phyloP scores from a whole-genome alignment of 805 yeast genomes.

The Starmerella apis region DNA sequence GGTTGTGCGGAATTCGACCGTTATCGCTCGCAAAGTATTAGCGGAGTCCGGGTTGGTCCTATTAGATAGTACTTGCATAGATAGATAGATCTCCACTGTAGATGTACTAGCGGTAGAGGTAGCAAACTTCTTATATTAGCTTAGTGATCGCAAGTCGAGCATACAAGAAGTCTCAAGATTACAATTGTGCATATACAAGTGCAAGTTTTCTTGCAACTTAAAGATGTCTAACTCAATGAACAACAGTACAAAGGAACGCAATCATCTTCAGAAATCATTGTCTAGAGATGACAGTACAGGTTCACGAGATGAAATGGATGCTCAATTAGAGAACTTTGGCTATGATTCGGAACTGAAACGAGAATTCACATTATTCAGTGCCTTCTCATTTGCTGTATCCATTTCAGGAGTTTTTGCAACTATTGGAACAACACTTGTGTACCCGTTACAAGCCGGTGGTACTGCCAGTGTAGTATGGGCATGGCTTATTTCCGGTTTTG shows the following conservation, averaged over 20 bases:
- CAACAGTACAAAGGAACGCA: neutral
- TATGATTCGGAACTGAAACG: constrained; percentile 52
- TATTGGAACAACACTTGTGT: constrained; percentile 42
- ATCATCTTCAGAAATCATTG: neutral
- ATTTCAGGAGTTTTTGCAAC: constrained; percentile 59
- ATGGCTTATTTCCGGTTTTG: constrained; percentile 46
- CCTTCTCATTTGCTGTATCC: constrained; percentile 53
- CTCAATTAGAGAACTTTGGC: constrained; percentile 37
- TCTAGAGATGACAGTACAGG: neutral
- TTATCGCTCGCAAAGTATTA: neutral
- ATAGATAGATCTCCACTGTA: neutral
- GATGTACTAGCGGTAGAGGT: neutral
- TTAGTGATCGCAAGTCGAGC: too few relatives aligned
- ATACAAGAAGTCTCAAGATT: neutral
- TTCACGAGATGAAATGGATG: neutral
- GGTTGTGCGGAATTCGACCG: constrained; percentile 5
- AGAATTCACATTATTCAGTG: constrained; percentile 47
- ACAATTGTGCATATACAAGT: neutral
- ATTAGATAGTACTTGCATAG: neutral
- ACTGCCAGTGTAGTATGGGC: constrained; percentile 56
- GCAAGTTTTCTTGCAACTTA: neutral
- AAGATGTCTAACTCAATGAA: neutral
- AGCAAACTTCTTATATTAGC: too few relatives aligned
- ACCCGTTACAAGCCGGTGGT: constrained; percentile 44
- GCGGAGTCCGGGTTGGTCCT: neutral